Conservation (phyloP, 225 moss, liverwort and hornwort species). For the Polytrichum formosum region DNA sequence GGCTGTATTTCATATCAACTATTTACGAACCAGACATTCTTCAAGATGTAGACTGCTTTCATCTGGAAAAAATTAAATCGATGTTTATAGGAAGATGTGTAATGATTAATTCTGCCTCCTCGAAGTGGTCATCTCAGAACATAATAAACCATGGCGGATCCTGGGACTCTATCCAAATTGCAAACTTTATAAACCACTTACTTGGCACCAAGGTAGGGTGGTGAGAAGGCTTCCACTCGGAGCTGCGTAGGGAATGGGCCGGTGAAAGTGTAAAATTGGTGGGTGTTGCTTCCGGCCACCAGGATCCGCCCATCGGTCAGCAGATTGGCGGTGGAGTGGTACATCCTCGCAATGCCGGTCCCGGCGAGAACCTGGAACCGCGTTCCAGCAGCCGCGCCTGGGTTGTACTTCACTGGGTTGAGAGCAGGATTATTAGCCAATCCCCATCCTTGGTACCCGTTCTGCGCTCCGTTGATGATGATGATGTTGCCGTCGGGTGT, state of each 20-base stretch:
- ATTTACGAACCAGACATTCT: no score
- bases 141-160: no score
- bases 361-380: neutral
- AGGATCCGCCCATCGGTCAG: conserved; percentile 35
- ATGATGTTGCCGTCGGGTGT: conserved; percentile 32
- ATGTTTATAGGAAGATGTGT: no score
- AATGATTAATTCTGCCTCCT: neutral
- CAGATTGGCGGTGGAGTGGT: conserved; percentile 35
- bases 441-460: conserved; percentile 40
- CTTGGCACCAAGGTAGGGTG: conserved; percentile 5
- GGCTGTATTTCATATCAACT: no score
- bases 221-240: conserved; percentile 15
- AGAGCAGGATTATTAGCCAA: conserved; percentile 32
- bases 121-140: no score
- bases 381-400: neutral
- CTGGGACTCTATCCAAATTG: no score
- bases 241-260: conserved; percentile 13
- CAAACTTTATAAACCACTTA: neutral
- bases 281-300: conserved; percentile 33
- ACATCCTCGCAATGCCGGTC: conserved; percentile 9
- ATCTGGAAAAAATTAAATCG: no score
- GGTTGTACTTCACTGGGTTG: conserved; percentile 26
- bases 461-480: conserved; percentile 68
- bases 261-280: conserved; percentile 35
- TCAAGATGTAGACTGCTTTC: no score